These are phyloP conservation scores for Chaetomium olivaceum DNA, from an alignment of 2,329 filamentous ascomycete species.

Conservation along the genomic window DNA sequence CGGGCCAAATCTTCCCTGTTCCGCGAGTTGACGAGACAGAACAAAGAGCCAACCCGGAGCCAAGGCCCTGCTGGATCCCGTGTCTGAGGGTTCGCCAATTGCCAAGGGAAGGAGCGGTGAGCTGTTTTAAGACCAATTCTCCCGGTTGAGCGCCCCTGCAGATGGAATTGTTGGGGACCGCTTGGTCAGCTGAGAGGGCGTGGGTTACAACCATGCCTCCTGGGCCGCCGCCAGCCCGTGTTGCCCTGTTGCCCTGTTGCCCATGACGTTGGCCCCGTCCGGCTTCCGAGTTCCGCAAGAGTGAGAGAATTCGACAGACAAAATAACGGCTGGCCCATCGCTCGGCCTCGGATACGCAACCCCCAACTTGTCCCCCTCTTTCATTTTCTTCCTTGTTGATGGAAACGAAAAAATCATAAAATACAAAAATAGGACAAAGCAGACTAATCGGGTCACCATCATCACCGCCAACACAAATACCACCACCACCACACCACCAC, in stretches of 20 bases:
- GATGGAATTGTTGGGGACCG: slow-evolving; percentile 28
- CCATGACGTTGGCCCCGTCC: slow-evolving; percentile 22
- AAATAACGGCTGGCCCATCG: slow-evolving; percentile 12
- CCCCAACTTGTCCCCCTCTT: background rate
- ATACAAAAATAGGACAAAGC: background rate
- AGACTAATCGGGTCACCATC: background rate
- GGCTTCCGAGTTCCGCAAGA: slow-evolving; percentile 21
- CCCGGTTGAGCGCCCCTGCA: slow-evolving; percentile 31
- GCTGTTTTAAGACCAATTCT: slow-evolving; percentile 32
- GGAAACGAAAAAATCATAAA: slow-evolving; percentile 8
- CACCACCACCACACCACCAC: too few relatives aligned
- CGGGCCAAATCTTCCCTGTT: background rate
- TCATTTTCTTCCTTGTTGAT: background rate
- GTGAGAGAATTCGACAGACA: slow-evolving; percentile 7
- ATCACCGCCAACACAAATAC: too few relatives aligned
- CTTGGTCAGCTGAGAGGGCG: slow-evolving; percentile 27
- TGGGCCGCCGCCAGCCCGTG: slow-evolving; percentile 18
- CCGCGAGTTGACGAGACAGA: background rate
- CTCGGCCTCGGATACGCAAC: background rate
- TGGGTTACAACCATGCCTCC: slow-evolving; percentile 20
- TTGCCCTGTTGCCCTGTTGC: background rate
- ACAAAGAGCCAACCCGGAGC: background rate
- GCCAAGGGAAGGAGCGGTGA: slow-evolving; percentile 32
- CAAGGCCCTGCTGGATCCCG: slow-evolving; percentile 7
- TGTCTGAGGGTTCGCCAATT: background rate